These are phyloP conservation scores for Cadophora gregata DNA, from an alignment of 2,329 filamentous ascomycete species.

Conservation along the genomic window DNA sequence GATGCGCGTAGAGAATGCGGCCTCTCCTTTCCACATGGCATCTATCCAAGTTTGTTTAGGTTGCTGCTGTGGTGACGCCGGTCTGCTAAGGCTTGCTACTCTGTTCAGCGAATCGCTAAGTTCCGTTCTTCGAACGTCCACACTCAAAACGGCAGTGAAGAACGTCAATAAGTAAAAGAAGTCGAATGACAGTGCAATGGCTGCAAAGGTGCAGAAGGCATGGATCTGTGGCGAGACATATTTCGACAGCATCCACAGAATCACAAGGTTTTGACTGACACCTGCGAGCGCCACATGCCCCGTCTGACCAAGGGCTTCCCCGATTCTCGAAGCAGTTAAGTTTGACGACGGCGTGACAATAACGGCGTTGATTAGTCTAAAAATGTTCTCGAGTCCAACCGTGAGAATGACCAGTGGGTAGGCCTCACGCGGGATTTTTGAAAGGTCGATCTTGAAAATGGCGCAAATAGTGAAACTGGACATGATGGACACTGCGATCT, in stretches of 20 bases:
- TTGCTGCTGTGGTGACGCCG: constrained; percentile 34
- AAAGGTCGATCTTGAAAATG: constrained; percentile 75
- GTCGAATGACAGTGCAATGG: constrained; percentile 77
- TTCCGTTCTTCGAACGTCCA: constrained; percentile 79
- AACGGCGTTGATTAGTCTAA: constrained; percentile 78
- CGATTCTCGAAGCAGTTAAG: constrained; percentile 71
- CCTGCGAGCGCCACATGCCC: constrained; percentile 72
- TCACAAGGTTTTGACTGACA: constrained; percentile 70
- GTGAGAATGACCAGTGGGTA: constrained; percentile 80
- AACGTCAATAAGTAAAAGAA: constrained; percentile 81
- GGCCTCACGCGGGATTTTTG: constrained; percentile 73
- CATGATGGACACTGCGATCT: constrained; percentile 75
- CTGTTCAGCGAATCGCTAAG: constrained; percentile 71
- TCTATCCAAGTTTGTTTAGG: constrained; percentile 60
- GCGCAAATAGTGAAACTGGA: constrained; percentile 83
- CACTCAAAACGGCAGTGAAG: constrained; percentile 78
- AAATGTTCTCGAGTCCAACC: constrained; percentile 78
- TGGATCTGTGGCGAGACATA: constrained; percentile 73
- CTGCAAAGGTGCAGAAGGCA: constrained; percentile 78
- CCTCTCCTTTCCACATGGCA: constrained; percentile 66
- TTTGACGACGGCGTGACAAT: constrained; percentile 73
- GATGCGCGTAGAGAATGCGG: constrained; percentile 73
- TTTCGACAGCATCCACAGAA: constrained; percentile 69
- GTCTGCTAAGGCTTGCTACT: constrained; percentile 51
- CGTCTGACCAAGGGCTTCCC: constrained; percentile 75